Evolutionary conservation across 108 stramenopile species (phyloP).

Genomic region (Aureococcus anophagefferens): DNA sequence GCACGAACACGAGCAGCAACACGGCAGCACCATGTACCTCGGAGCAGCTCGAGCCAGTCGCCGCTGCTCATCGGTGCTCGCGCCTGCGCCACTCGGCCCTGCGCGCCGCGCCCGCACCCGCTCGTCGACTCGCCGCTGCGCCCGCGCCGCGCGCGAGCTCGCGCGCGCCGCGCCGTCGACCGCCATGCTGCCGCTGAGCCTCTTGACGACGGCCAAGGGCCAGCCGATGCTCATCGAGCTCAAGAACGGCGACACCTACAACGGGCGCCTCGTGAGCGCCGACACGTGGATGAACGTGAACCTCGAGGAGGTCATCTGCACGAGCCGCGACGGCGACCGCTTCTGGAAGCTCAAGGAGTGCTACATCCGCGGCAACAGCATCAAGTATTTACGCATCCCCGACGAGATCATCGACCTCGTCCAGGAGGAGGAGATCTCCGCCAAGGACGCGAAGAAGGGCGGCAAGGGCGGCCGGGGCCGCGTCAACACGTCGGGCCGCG

Average conservation of each 20-base stretch:
- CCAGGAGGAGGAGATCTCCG: conserved; percentile 46
- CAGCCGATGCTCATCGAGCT: conserved; percentile 94
- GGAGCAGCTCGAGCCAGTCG: too few relatives aligned
- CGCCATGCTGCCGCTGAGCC: conserved; percentile 80
- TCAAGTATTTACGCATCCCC: conserved; percentile 90
- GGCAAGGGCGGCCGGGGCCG: background rate
- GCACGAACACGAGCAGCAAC: too few relatives aligned
- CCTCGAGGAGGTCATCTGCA: conserved; percentile 86
- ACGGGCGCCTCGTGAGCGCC: conserved; percentile 85
- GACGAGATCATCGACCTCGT: conserved; percentile 81
- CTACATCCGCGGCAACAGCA: conserved; percentile 87
- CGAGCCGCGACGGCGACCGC: conserved; percentile 74
- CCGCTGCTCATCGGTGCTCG: too few relatives aligned
- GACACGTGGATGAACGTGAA: conserved; percentile 99
- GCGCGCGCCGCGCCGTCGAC: too few relatives aligned
- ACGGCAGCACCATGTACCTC: too few relatives aligned
- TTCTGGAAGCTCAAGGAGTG: conserved; percentile 92
- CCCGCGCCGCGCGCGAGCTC: too few relatives aligned
- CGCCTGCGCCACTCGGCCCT: too few relatives aligned
- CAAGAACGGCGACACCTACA: conserved; percentile 97
- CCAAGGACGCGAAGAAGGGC: background rate
- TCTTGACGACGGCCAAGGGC: conserved; percentile 76
- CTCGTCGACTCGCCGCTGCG: too few relatives aligned
- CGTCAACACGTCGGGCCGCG: background rate
- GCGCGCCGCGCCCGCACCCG: too few relatives aligned